These are phyloP conservation scores for Geotrichum carabidarum DNA, from an alignment of 1,139 yeast species.

Conservation along the genomic window DNA sequence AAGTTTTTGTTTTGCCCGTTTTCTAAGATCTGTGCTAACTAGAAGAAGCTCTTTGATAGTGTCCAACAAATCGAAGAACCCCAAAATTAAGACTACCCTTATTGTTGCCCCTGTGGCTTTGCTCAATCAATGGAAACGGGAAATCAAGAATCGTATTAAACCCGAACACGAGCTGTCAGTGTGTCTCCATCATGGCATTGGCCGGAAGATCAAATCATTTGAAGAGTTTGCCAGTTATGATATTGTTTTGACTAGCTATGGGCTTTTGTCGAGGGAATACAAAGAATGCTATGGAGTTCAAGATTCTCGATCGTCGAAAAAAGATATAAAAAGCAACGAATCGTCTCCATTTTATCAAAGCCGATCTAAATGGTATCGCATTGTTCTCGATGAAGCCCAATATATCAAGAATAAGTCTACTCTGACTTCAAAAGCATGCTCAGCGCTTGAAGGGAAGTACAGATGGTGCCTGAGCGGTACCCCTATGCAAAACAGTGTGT, in stretches of 20 bases:
- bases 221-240: constrained; percentile 54
- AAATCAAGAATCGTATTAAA: constrained; percentile 58
- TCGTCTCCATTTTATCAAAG: constrained; percentile 56
- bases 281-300: constrained; percentile 30
- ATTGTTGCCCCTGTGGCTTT: constrained; percentile 83
- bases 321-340: constrained; percentile 37
- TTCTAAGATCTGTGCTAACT: constrained; percentile 2
- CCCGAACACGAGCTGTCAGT: constrained; percentile 45
- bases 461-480: constrained; percentile 91
- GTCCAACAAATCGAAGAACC: constrained; percentile 45
- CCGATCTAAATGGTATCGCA: constrained; percentile 50
- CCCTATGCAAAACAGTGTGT: constrained; percentile 83
- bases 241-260: constrained; percentile 73
- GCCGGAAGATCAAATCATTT: constrained; percentile 36
- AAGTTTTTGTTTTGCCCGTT: constrained; percentile 10
- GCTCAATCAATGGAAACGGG: constrained; percentile 78
- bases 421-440: constrained; percentile 61
- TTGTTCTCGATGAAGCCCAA: constrained; percentile 90
- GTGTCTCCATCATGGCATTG: constrained; percentile 59
- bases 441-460: constrained; percentile 48
- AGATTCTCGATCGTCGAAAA: constrained; percentile 28
- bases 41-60: constrained; percentile 48
- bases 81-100: constrained; percentile 51
- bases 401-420: constrained; percentile 72
- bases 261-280: constrained; percentile 53